Evolutionary conservation across 2,329 filamentous ascomycete species (phyloP), one percentile per base, ranked within the genome.

Genomic region (Paraphaeosphaeria minitans): DNA sequence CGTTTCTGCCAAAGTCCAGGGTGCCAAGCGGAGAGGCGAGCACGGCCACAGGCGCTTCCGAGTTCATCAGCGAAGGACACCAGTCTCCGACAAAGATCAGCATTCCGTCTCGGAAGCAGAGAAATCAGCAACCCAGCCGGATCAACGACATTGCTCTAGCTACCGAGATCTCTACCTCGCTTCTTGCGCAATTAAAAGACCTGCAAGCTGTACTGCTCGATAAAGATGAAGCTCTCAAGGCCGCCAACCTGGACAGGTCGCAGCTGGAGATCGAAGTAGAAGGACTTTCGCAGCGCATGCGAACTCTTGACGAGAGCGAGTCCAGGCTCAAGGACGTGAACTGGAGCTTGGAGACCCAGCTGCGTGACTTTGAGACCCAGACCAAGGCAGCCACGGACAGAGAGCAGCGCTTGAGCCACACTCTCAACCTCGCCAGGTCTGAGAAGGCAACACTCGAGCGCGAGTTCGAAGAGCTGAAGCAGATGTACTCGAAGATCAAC

Each of bases 271-370:
- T 91, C 35, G 93, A 97, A 65, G 85, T 88, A 0, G 90, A 96
- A 74, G 87, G 85, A 3, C 86, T 96, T 63, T 85, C 89, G 54
- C 91, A 96, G 75, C 87, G 93, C 35, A 82, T 98, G 64, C 90
- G 91, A 72, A 85, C 86, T 7, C 82, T 97, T 42, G 93, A 97
- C 68, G 95, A 99, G 78, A 97, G 91, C 74, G 95, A 99, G 76
- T 90, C 96, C 70, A 89, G 92, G 53, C 97, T 96, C 80, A 98
- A 97, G 79, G 95, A 99, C 72, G 95, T 98, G 77, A 99, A 98
- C 75, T 99, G 95, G 95, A 94, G 91, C 63, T 84, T 99, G 39
- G 95, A 99, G 77, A 96, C 93, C 0, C 91, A 93, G 68, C 85
- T 96, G 22, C 95, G 97, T 69, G 93, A 98, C 63, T 82, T 94